A percentile compares a stretch with the other conserved stretches of the same genome.
phyloP scores from a whole-genome alignment of 768 basidiomycete species.

The Pleurotus eryngii region DNA sequence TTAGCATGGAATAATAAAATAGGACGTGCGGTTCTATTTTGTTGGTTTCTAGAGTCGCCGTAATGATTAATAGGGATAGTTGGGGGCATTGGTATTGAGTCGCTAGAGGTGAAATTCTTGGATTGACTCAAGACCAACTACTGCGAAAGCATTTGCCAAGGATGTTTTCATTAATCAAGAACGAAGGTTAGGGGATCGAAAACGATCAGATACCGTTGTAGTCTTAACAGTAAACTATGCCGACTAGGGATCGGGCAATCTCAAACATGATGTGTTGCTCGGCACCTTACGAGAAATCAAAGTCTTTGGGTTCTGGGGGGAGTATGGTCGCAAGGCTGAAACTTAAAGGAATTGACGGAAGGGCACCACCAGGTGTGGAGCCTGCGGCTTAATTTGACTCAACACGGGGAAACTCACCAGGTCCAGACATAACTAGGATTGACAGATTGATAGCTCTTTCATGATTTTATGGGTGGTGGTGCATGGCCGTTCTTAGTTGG shows the following conservation, averaged over 20 bases:
- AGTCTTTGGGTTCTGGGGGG: conserved; percentile 77
- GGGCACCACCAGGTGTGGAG: conserved; percentile 77
- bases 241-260: too few relatives aligned
- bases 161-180: conserved; percentile 86
- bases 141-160: conserved; percentile 83
- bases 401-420: conserved; percentile 81
- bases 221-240: too few relatives aligned
- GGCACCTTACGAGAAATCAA: conserved; percentile 46
- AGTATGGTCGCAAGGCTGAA: conserved; percentile 57
- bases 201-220: too few relatives aligned
- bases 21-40: too few relatives aligned
- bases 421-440: conserved; percentile 75
- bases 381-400: conserved; percentile 86
- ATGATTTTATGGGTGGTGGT: conserved; percentile 85
- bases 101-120: too few relatives aligned
- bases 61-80: too few relatives aligned
- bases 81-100: too few relatives aligned
- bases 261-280: too few relatives aligned
- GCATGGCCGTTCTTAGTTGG: conserved; percentile 89
- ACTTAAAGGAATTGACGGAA: conserved; percentile 84
- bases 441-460: conserved; percentile 85
- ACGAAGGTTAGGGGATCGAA: too few relatives aligned
- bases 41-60: too few relatives aligned
- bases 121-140: conserved; percentile 79
- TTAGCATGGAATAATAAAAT: too few relatives aligned